Evolutionary conservation across 805 yeast species (phyloP), one percentile per base, ranked within the genome.

Genomic region (Candida oleophila): DNA sequence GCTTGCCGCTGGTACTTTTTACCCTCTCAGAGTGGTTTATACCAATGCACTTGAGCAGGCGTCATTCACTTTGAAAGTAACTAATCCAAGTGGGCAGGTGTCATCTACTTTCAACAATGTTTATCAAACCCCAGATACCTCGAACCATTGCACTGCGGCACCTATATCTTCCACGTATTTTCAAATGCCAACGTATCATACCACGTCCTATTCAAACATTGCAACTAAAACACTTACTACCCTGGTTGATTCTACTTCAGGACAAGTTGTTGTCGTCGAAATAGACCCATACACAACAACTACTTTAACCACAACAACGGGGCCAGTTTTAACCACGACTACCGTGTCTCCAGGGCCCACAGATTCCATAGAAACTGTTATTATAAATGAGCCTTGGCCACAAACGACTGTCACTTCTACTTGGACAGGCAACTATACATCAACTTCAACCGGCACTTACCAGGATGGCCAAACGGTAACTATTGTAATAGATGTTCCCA

Each of bases 11-110:
- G 55, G 51, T 22, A 44, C 43, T 15, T 49, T 51, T 32, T 54
- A 54, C 22, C 58, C 61, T 12, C 33, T 56, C 12, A 54, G 48
- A 39, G 34, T 56, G 20, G 55, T 53, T 1, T 56, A 47, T 33
- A 43, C 47, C 14, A 56, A 55, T 41, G 44, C 48, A 19, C 40
- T 28, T 21, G 22, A 28, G 9, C 19, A 11, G 4, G 54, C 47
- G 7, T 21, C 11, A 32, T 45, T 52, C 9, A 18, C 30, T 20
- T 46, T 51, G 16, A 33, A 37, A 4, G 36, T 51, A 3, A 41
- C 47, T 14, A 22, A 47, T 14, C 56, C 56, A 14, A 42, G 32
- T 14, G 41, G 41, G n/a, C 12, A 33, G 15, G 12, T 12, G 11
- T n/a, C n/a, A n/a, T n/a, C n/a, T n/a, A n/a, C n/a, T n/a, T n/a